Evolutionary conservation across 2,329 filamentous ascomycete species (phyloP).

Genomic region (Clarireedia monteithiana): DNA sequence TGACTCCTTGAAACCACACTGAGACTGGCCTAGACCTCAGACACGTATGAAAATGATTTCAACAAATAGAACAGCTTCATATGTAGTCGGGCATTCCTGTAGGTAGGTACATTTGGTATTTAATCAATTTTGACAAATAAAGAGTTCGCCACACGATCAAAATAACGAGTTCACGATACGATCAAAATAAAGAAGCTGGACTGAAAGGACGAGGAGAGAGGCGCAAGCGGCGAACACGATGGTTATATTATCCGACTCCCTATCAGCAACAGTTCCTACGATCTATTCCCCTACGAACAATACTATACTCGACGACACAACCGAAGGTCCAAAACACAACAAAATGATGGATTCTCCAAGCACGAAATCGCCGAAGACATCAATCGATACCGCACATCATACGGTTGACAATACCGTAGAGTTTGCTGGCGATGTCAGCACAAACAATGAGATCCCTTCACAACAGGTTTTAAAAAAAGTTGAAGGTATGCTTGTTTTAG

Average conservation of each 20-base stretch:
- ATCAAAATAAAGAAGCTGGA: no score
- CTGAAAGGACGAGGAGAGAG: no score
- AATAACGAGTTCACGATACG: no score
- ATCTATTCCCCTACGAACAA: background rate
- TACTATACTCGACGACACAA: background rate
- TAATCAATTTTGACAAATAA: no score
- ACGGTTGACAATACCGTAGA: slow-evolving; percentile 33
- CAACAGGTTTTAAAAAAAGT: slow-evolving; percentile 41
- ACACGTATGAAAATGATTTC: background rate
- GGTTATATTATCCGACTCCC: slow-evolving; percentile 3
- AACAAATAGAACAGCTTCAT: background rate
- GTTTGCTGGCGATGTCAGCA: slow-evolving; percentile 48
- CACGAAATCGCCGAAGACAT: slow-evolving; percentile 4
- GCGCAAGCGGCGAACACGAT: background rate
- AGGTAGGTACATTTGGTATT: no score
- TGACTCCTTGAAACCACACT: background rate
- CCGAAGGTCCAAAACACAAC: background rate
- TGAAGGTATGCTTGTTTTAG: slow-evolving; percentile 31
- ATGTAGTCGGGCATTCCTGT: no score
- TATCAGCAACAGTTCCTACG: no score
- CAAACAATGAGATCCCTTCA: slow-evolving; percentile 47
- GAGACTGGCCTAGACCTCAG: background rate
- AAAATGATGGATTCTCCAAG: background rate
- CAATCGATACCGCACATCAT: slow-evolving; percentile 11
- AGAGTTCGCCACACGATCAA: no score